Base-by-base conservation (phyloP, 164 flowering plant species). In the Sextonia rubra region DNA sequence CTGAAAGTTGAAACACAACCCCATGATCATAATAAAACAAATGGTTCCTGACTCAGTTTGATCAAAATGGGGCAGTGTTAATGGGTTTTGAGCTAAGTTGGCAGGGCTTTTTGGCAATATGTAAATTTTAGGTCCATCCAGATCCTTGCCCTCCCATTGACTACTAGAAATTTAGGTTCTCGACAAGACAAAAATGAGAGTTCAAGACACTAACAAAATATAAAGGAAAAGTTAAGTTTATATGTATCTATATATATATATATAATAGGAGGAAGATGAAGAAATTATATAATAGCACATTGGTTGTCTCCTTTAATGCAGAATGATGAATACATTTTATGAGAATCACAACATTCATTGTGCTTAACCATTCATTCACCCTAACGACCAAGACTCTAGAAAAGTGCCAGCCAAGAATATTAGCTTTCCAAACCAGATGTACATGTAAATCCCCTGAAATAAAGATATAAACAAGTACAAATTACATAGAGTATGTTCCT, bases 251-350 rank as follows among this genome's bases (percentile, higher is more conserved):
- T n/a, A n/a, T n/a, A n/a, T n/a, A n/a, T n/a, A n/a, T n/a, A n/a
- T n/a, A n/a, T n/a, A n/a, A n/a, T n/a, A n/a, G 26, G 23, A 61
- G 12, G 23, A 7, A 7, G 17, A 24, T 9, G 12, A 74, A 69
- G 30, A 70, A 77, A 76, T 6, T 32, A 32, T 71, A 71, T 77
- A 71, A 75, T 76, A 73, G 26, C 65, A 62, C 56, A 71, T 70
- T 70, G 73, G 71, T 58, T 68, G 67, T 48, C 68, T 62, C 79
- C 47, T 80, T 72, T 76, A 74, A 75, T 27, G 77, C 74, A n/a
- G 18, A 12, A 15, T n/a, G 47, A n/a, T 14, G 58, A 12, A 25
- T 27, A 69, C 18, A 62, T 30, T 18, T 47, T 72, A 71, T 72
- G 47, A 25, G 69, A 72, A 55, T 65, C 74, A 67, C 37, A 24